A percentile compares a stretch with the other conserved stretches of the same genome.
These are phyloP conservation scores for Panicum hallii DNA, from an alignment of 202 grass and related monocot genomes.

Conservation along the genomic window DNA sequence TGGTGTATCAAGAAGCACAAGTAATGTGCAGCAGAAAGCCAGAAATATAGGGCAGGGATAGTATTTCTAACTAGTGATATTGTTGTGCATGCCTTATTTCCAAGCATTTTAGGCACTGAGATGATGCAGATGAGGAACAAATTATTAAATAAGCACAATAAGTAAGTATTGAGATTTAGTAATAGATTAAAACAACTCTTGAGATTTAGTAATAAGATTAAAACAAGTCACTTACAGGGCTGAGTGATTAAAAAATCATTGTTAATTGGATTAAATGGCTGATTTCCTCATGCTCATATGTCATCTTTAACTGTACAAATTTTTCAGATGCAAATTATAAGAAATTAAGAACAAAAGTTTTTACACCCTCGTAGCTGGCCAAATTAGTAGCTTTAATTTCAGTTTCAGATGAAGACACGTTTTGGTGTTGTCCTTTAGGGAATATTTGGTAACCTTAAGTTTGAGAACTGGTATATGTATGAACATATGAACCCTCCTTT, in stretches of 20 bases:
- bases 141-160: background rate
- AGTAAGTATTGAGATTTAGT: background rate
- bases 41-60: background rate
- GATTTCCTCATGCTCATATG: constrained; percentile 18
- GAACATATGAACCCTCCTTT: background rate
- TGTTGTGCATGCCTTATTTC: background rate
- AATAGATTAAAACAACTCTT: constrained; percentile 1
- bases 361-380: background rate
- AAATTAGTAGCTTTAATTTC: constrained; percentile 25
- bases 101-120: background rate
- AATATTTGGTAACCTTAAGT: background rate
- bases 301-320: background rate
- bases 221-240: background rate
- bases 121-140: background rate
- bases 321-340: background rate
- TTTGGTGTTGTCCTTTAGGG: background rate
- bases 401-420: constrained; percentile 18
- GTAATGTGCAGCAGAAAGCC: background rate
- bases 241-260: background rate
- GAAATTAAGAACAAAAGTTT: background rate
- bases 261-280: background rate
- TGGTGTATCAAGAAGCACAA: constrained; percentile 1
- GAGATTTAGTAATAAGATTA: background rate
- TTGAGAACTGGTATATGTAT: background rate
- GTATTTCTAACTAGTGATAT: background rate